Percentiles rank a stretch among this genome's conserved stretches.
These are phyloP conservation scores for Aureobasidium zeae DNA, from an alignment of 2,329 filamentous ascomycete genomes.

Conservation along the genomic window DNA sequence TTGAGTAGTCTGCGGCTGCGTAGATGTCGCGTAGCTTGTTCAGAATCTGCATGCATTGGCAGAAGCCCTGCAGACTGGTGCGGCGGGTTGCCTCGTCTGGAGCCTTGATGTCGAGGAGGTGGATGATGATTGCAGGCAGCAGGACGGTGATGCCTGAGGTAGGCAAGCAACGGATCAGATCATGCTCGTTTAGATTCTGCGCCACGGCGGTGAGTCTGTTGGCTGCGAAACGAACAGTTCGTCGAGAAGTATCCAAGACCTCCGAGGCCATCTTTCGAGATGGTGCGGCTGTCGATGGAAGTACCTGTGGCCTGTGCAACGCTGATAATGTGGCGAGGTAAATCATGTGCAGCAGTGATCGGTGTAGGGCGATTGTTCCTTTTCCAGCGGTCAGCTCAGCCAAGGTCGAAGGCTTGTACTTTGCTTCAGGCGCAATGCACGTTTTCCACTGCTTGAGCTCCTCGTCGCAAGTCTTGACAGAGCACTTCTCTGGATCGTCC, in stretches of 20 bases:
- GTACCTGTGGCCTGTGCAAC: constrained; percentile 80
- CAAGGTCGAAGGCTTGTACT: constrained; percentile 51
- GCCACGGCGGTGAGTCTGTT: constrained; percentile 79
- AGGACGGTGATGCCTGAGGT: constrained; percentile 88
- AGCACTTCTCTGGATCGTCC: constrained; percentile 67
- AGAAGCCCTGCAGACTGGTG: constrained; percentile 69
- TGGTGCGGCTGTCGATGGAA: constrained; percentile 53
- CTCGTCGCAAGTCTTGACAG: constrained; percentile 68
- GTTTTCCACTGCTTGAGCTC: constrained; percentile 71
- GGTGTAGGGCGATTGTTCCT: constrained; percentile 56
- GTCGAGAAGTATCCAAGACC: constrained; percentile 71
- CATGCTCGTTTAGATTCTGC: constrained; percentile 60
- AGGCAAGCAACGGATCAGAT: constrained; percentile 70
- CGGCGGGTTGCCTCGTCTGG: constrained; percentile 62
- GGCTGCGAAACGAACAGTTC: constrained; percentile 74
- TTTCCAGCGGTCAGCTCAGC: constrained; percentile 51
- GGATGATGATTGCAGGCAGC: constrained; percentile 86
- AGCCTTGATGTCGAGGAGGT: constrained; percentile 85
- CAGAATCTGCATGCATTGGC: constrained; percentile 87
- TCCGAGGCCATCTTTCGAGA: constrained; percentile 46
- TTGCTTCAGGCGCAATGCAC: constrained; percentile 60
- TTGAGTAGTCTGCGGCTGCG: constrained; percentile 90
- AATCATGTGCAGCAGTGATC: constrained; percentile 84
- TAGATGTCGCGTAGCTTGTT: constrained; percentile 81
- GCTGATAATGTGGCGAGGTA: constrained; percentile 88